Evolutionary conservation across 371 early-diverging fungal genomes (phyloP).

Genomic region (Dentiscutata heterogama): DNA sequence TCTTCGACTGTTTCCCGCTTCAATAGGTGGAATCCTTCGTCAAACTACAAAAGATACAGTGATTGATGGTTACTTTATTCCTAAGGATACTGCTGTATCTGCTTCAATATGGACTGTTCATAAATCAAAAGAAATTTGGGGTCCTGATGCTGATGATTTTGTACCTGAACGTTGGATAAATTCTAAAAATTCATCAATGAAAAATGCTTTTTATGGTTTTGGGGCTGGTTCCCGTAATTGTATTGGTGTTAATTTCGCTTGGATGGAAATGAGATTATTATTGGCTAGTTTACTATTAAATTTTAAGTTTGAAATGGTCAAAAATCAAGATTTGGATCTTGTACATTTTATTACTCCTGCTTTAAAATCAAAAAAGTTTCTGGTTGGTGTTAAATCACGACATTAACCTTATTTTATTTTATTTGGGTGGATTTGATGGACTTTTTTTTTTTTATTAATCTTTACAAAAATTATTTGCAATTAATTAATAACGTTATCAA

Average conservation of each 20-base stretch:
- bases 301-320: slow-evolving; percentile 16
- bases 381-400: too few relatives aligned
- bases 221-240: slow-evolving; percentile 36
- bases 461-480: too few relatives aligned
- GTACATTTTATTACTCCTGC: slow-evolving; percentile 42
- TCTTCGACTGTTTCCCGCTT: slow-evolving; percentile 49
- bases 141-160: slow-evolving; percentile 47
- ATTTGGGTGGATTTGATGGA: too few relatives aligned
- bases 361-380: slow-evolving; percentile 28
- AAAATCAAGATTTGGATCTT: slow-evolving; percentile 30
- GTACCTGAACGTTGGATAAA: slow-evolving; percentile 51
- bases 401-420: too few relatives aligned
- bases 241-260: slow-evolving; percentile 42
- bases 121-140: slow-evolving; percentile 44
- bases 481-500: too few relatives aligned
- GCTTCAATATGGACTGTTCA: slow-evolving; percentile 29
- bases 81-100: slow-evolving; percentile 17
- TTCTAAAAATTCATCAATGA: not conserved
- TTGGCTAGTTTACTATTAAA: slow-evolving; percentile 27
- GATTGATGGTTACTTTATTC: slow-evolving; percentile 45
- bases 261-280: slow-evolving; percentile 31
- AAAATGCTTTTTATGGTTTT: slow-evolving; percentile 13
- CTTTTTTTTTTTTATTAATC: too few relatives aligned
- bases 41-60: slow-evolving; percentile 29
- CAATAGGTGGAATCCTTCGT: slow-evolving; percentile 44